Conservation (phyloP, 2,329 filamentous ascomycete species). For the Trichoderma lentiforme region DNA sequence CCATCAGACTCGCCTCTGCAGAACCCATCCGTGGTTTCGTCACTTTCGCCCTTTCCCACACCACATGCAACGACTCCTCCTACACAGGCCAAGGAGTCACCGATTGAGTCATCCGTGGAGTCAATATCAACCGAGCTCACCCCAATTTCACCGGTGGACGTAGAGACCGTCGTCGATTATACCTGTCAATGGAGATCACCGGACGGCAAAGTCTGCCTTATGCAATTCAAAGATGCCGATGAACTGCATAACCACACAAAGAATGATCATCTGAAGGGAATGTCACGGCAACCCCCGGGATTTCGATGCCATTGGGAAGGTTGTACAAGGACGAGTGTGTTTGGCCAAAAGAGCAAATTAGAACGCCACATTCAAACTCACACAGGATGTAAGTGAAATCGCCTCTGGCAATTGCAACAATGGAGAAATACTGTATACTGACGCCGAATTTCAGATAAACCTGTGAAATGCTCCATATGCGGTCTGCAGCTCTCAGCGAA, state of each 20-base stretch:
- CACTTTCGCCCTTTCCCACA: conserved; percentile 26
- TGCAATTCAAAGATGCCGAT: conserved; percentile 42
- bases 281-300: conserved; percentile 44
- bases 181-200: conserved; percentile 35
- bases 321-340: conserved; percentile 53
- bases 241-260: conserved; percentile 56
- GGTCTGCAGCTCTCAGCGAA: conserved; percentile 60
- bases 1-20: conserved; percentile 25
- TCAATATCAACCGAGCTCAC: background rate
- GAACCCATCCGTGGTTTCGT: conserved; percentile 25
- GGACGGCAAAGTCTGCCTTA: conserved; percentile 28
- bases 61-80: conserved; percentile 31
- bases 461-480: conserved; percentile 55
- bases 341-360: conserved; percentile 60
- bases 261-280: conserved; percentile 44
- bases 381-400: conserved; percentile 53
- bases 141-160: conserved; percentile 12
- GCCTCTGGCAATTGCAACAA: background rate
- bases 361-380: conserved; percentile 64
- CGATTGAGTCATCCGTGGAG: conserved; percentile 7
- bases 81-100: conserved; percentile 24
- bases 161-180: conserved; percentile 26
- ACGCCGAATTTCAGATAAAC: conserved; percentile 47
- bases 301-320: conserved; percentile 56
- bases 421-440: background rate